Evolutionary conservation across 495 filamentous ascomycete genomes (phyloP).

Genomic region (Xylaria curta): DNA sequence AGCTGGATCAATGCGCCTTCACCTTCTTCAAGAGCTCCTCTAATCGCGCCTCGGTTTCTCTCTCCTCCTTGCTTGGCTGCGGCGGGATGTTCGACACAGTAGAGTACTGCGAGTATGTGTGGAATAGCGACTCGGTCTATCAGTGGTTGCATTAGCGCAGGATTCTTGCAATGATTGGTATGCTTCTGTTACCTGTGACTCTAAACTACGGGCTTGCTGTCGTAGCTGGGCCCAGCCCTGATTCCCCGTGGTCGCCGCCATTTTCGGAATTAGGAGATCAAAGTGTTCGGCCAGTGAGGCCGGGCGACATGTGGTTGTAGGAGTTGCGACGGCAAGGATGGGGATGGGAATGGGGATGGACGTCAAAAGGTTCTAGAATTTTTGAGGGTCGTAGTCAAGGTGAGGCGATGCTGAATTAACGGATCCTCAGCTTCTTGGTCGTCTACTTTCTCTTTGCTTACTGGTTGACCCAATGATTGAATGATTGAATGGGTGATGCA

Average conservation of each 20-base stretch:
- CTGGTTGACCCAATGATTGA: not conserved
- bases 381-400: not conserved
- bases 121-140: constrained; percentile 91
- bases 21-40: constrained; percentile 84
- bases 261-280: constrained; percentile 39
- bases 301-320: constrained; percentile 13
- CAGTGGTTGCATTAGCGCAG: constrained; percentile 16
- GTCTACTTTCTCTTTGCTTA: not conserved
- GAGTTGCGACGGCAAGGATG: not conserved
- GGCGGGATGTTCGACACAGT: constrained; percentile 76
- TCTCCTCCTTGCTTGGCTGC: constrained; percentile 87
- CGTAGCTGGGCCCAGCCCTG: constrained; percentile 93
- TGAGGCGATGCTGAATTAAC: too few species aligned
- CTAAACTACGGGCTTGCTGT: constrained; percentile 87
- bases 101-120: constrained; percentile 95
- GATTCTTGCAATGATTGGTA: not conserved
- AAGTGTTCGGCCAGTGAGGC: not conserved
- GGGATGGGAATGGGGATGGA: not conserved
- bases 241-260: constrained; percentile 76
- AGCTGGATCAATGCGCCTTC: constrained; percentile 28
- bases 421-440: too few species aligned
- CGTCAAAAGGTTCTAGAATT: not conserved
- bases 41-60: constrained; percentile 76
- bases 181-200: constrained; percentile 75
- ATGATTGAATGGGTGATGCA: constrained; percentile 1